Base-by-base conservation (phyloP, 768 basidiomycete species). In the Mycena vulgaris region DNA sequence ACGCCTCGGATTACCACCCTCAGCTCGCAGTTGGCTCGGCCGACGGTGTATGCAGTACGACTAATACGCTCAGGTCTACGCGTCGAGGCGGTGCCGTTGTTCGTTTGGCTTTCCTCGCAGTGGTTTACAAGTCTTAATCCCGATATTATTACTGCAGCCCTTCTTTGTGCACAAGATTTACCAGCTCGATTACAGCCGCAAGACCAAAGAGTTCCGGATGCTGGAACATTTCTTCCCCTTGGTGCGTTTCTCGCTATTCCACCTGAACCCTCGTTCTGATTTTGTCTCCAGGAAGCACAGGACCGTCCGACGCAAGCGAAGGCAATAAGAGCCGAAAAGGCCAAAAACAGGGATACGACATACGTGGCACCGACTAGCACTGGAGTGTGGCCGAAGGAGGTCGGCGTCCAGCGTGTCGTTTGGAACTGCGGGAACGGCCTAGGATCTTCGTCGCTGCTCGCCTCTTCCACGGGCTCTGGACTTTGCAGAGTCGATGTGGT, bases 391-490 rank as follows among this genome's bases (percentile, higher is more conserved):
- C 85, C 94, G 0, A 85, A 88, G 1, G 89, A 95, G 75, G 89
- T 96, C 1, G 91, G 89, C 21, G 87, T 98, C 4, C 90, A 94
- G 61, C 89, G 92, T 2, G 93, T 93, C 0, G 84, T 82, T 2
- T 99, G 97, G 97, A 94, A 98, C 79, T 86, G 83, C 55, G 89
- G 88, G 3, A 90, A 90, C 52, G 95, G 95, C 1, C 83, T 95
- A 1, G 86, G 75, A 23, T 84, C 80, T 23, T 88, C 85, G 57
- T 86, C 81, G 23, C 74, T 95, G 71, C 80, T 97, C 23, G 96
- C 93, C 2, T 93, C 92, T 21, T 93, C 90, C 0, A 95, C 93
- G 16, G 95, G 90, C 7, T 92, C 92, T 11, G 98, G 97, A 1
- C 81, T 99, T 23, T 96, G 93, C 74, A 84, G 97, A 56, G 86